Evolutionary conservation across 2,329 filamentous ascomycete species (phyloP).

Genomic region (Xylaria arbuscula): DNA sequence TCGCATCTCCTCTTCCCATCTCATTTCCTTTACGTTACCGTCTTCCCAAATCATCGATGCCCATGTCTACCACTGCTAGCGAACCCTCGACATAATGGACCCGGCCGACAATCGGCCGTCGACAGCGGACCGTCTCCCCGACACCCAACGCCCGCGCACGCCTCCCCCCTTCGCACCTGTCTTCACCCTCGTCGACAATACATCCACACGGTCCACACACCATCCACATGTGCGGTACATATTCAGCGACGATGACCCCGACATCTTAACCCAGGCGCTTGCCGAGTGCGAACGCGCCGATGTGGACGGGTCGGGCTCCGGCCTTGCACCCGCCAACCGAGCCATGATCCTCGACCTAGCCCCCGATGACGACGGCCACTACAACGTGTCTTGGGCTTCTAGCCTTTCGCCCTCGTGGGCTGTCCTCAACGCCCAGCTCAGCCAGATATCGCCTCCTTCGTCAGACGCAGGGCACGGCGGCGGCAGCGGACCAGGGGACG

Average conservation of each 20-base stretch:
- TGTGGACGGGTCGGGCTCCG: conserved; percentile 47
- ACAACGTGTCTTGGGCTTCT: conserved; percentile 73
- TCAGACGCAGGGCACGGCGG: conserved; percentile 50
- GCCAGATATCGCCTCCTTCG: conserved; percentile 54
- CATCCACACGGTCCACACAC: conserved; percentile 76
- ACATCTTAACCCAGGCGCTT: conserved; percentile 76
- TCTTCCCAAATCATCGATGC: conserved; percentile 29
- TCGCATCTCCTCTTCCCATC: conserved; percentile 21
- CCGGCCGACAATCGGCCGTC: conserved; percentile 40
- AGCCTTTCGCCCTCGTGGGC: conserved; percentile 81
- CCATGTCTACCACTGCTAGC: conserved; percentile 38
- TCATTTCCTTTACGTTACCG: conserved; percentile 15
- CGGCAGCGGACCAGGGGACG: conserved; percentile 48
- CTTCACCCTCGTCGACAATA: conserved; percentile 86
- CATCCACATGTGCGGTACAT: conserved; percentile 93
- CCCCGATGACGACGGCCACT: conserved; percentile 55
- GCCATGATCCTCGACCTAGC: conserved; percentile 68
- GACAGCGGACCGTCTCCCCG: conserved; percentile 36
- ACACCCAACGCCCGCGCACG: conserved; percentile 40
- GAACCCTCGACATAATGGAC: conserved; percentile 47
- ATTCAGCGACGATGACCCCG: conserved; percentile 90
- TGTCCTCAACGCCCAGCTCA: conserved; percentile 60
- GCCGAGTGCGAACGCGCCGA: conserved; percentile 56
- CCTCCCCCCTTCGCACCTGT: conserved; percentile 74
- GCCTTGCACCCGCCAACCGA: conserved; percentile 52